Percentiles rank a stretch among this genome's conserved stretches.
These are phyloP conservation scores for Margaritispora aquatica DNA, from an alignment of 495 filamentous ascomycete genomes.

Conservation along the genomic window DNA sequence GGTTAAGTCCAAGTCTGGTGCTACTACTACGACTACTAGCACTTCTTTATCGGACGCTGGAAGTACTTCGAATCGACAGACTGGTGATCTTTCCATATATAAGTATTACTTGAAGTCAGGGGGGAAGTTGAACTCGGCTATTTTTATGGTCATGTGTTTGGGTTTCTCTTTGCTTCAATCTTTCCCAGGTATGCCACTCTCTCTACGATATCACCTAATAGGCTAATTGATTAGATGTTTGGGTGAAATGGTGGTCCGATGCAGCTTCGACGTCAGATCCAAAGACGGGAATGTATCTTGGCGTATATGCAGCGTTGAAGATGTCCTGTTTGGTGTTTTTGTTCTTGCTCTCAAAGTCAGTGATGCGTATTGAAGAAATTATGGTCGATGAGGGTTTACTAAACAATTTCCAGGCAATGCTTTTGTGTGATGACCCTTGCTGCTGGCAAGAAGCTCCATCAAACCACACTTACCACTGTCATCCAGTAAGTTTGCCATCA, in stretches of 20 bases:
- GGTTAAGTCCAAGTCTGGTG: not conserved
- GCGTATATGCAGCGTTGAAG: not conserved
- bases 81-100: not conserved
- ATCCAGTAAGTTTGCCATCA: not conserved
- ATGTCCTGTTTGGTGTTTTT: not conserved
- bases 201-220: not conserved
- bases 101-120: slow-evolving; percentile 4
- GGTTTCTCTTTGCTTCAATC: not conserved
- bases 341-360: not conserved
- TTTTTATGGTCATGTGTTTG: not conserved
- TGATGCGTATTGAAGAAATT: not conserved
- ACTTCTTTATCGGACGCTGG: not conserved
- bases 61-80: slow-evolving; percentile 20
- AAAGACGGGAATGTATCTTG: not conserved
- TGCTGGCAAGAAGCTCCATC: not conserved
- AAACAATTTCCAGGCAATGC: not conserved
- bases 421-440: not conserved
- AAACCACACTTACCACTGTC: not conserved
- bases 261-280: not conserved
- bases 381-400: not conserved
- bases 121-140: not conserved
- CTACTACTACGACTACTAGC: not conserved
- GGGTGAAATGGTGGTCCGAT: not conserved
- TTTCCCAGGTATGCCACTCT: not conserved
- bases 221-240: not conserved